Conservation (phyloP, 2,329 filamentous ascomycete species). For the Pseudogymnoascus sp. region DNA sequence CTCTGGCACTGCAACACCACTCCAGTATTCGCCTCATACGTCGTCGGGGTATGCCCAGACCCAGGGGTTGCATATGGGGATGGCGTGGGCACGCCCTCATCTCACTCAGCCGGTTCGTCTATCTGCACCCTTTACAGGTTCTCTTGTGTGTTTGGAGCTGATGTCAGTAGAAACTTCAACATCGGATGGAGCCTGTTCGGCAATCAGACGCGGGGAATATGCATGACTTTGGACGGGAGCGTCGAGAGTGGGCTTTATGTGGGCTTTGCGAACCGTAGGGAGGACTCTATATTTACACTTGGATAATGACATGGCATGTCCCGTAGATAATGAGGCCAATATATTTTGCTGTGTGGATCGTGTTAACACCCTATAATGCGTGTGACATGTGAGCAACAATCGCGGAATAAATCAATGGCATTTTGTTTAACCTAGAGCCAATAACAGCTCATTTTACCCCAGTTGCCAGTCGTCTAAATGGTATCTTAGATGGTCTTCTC, state of each 20-base stretch:
- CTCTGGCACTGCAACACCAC: not conserved
- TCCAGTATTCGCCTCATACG: not conserved
- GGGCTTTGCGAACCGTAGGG: not conserved
- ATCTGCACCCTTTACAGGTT: not conserved
- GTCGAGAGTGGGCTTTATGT: not conserved
- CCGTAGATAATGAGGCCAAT: not conserved
- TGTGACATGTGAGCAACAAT: not conserved
- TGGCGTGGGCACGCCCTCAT: not conserved
- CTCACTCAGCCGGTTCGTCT: not conserved
- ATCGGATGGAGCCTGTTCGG: not conserved
- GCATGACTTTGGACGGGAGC: not conserved
- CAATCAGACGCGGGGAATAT: not conserved
- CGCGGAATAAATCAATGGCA: not conserved
- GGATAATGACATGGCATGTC: not conserved
- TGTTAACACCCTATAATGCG: not conserved
- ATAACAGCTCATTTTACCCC: not conserved
- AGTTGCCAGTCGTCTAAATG: not conserved
- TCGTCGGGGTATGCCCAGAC: not conserved
- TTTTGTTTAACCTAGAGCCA: conserved; percentile 6
- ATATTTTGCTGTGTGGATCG: not conserved
- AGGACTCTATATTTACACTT: not conserved
- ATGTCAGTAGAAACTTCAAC: not conserved
- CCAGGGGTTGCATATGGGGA: conserved; percentile 2
- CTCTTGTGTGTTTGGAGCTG: not conserved
- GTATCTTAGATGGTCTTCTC: conserved; percentile 50